Evolutionary conservation across 352 stramenopile species (phyloP), one percentile per base, ranked within the genome.

Genomic region (Pythium aphanidermatum): DNA sequence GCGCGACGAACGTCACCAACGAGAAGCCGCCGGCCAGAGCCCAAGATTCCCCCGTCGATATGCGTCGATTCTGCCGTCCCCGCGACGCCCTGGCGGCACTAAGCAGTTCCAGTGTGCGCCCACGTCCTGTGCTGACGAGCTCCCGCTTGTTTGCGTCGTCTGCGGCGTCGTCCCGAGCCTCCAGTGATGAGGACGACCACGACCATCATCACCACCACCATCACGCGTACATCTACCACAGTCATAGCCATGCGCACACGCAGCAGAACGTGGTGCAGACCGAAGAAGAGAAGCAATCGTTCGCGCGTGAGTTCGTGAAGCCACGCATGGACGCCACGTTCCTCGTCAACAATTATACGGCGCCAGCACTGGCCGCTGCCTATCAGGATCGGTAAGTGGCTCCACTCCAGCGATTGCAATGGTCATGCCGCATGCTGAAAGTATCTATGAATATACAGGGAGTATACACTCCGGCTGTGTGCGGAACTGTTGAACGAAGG

Each of bases 301-400:
- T 87, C 28, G 77, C 75, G 13, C 65, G 67, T n/a, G 72, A 84
- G 58, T 85, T 87, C 30, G 55, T 75, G 35, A 87, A 84, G 58
- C 75, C 75, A 8, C 46, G 49, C 12, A 83, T 83, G 67, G 80
- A 92, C 40, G 70, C 74, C 23, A 75, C 63, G 20, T 89, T 89
- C 46, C 63, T 99, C 29, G 90, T 98, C 7, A 87, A 97, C 60
- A 98, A 98, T 63, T 99, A 98, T 64, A 99, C 96, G 23, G 90
- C 94, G 24, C 83, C 94, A 4, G 86, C 92, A 20, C 80, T 99
- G 14, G 96, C 96, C 21, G 81, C 83, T 29, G 96, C 94, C 1
- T 88, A 98, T 27, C 78, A 97, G 54, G 95, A 99, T 71, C 68
- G 96, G 51, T 96, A 92, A 46, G 81, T 25, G 27, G 17, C 16